Base-by-base conservation (phyloP, 2,329 filamentous ascomycete species). In the Herpotrichia juniperi region DNA sequence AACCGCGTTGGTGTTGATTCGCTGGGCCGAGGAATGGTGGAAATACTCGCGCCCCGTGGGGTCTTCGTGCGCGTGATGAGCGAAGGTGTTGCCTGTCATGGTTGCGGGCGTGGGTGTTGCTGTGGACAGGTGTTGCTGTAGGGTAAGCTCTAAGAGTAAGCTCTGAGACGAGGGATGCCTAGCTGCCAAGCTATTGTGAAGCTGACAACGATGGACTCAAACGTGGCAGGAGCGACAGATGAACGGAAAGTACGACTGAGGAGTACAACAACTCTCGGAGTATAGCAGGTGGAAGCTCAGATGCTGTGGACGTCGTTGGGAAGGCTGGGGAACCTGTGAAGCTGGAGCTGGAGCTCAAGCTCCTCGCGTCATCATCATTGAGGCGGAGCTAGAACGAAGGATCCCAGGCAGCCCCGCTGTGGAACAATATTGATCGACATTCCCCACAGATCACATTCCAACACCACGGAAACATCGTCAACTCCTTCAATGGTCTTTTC, bases 1-100 rank as follows among this genome's bases (percentile, higher is more conserved):
- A 24, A 79, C 72, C 26, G 65, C 56, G 50, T 79, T 75, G 47
- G 78, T 79, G 53, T 75, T 73, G 60, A 78, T 52, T 53, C 77
- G 75, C 40, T 71, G 68, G 40, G 56, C 76, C 39, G 74, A 72
- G 21, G 76, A 74, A 55, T 80, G 76, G 42, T 78, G 69, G 61
- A 77, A 76, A 64, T 74, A 80, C 17, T 69, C 67, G 51, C 68
- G 67, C 30, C 68, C 60, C 17, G 73, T 66, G 50, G 74, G 66
- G 61, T 77, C 76, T 47, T 68, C 66, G 39, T 63, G 53, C 19
- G 59, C 49, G 34, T 50, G 56, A 45, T 54, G 34, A 47, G 48
- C 54, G 62, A 59, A 54, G 59, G 50, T 61, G 46, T 58, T 57
- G 47, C 64, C 67, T 32, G 66, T 70, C 66, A 70, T 68, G 53